Percentiles rank a stretch among this genome's conserved stretches.
These are phyloP conservation scores for Rhizopus sp. DNA, from an alignment of 371 early-diverging fungal genomes.

Conservation along the genomic window DNA sequence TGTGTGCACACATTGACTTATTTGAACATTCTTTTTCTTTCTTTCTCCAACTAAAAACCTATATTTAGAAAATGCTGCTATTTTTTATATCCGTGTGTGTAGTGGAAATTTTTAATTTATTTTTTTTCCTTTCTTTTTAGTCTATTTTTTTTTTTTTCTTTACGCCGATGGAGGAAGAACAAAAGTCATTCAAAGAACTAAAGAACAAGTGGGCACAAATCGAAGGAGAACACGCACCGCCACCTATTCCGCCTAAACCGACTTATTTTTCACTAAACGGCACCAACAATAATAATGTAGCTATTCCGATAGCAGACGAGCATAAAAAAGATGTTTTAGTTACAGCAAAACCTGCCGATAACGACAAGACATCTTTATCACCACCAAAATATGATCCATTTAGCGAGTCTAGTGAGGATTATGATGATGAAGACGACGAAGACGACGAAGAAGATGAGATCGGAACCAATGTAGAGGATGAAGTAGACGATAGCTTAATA, in stretches of 20 bases:
- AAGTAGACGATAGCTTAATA: slow-evolving; percentile 17
- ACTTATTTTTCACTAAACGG: slow-evolving; percentile 5
- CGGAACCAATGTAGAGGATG: background rate
- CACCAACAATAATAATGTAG: slow-evolving; percentile 8
- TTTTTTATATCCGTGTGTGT: background rate
- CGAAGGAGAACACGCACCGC: slow-evolving; percentile 13
- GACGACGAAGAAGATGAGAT: slow-evolving; percentile 3
- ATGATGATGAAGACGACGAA: slow-evolving; percentile 15
- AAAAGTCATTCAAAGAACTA: slow-evolving; percentile 25
- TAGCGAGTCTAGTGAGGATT: slow-evolving; percentile 13
- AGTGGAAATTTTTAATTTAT: background rate
- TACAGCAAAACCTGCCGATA: background rate
- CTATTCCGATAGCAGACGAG: slow-evolving; percentile 15
- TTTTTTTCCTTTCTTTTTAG: background rate
- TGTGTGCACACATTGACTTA: too few relatives aligned
- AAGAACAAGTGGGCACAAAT: slow-evolving; percentile 29
- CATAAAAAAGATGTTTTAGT: slow-evolving; percentile 5
- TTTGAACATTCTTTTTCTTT: too few relatives aligned
- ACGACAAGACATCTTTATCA: background rate
- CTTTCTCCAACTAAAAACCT: background rate
- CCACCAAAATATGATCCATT: slow-evolving; percentile 10
- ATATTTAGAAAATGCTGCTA: slow-evolving; percentile 4
- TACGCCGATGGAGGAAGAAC: slow-evolving; percentile 11
- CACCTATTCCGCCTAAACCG: slow-evolving; percentile 33
- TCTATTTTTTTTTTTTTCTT: slow-evolving; percentile 5